Conservation (phyloP, 31 red algal genomes). For the Asparagopsis taxiformis region DNA sequence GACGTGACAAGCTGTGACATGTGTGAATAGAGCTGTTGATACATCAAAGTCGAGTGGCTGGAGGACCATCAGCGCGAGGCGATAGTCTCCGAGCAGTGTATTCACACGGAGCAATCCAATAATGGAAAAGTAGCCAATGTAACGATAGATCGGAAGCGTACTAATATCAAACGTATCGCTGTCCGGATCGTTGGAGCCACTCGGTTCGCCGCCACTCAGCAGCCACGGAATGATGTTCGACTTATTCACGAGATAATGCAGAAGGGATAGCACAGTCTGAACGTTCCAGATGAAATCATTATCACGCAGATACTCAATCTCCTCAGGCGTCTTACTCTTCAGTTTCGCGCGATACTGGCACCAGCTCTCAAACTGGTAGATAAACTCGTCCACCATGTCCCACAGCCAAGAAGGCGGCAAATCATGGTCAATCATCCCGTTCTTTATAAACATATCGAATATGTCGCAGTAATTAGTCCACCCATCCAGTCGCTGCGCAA, state of each 20-base stretch:
- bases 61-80: slow-evolving; percentile 91
- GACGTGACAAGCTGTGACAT: slow-evolving; percentile 96
- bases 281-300: slow-evolving; percentile 89
- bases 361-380: slow-evolving; percentile 97
- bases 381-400: slow-evolving; percentile 99
- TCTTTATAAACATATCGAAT: slow-evolving; percentile 68
- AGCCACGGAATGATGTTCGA: slow-evolving; percentile 92
- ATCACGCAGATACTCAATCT: slow-evolving; percentile 71
- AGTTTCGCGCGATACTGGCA: slow-evolving; percentile 84
- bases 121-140: slow-evolving; percentile 94
- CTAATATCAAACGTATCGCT: slow-evolving; percentile 81
- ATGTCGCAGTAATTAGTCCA: slow-evolving; percentile 90
- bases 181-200: slow-evolving; percentile 77
- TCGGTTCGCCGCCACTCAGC: slow-evolving; percentile 52
- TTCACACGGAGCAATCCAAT: slow-evolving; percentile 92
- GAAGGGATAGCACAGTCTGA: slow-evolving; percentile 64
- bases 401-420: slow-evolving; percentile 95
- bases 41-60: slow-evolving; percentile 89
- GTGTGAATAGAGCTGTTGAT: slow-evolving; percentile 84
- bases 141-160: slow-evolving; percentile 80
- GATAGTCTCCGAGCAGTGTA: slow-evolving; percentile 85
- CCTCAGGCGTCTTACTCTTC: slow-evolving; percentile 74
- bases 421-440: slow-evolving; percentile 68
- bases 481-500: slow-evolving; percentile 72
- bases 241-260: slow-evolving; percentile 90